A percentile compares a stretch with the other conserved stretches of the same genome.
Evolutionary conservation across 139 green algal genomes (phyloP).

Genomic region (Micractinium conductrix): DNA sequence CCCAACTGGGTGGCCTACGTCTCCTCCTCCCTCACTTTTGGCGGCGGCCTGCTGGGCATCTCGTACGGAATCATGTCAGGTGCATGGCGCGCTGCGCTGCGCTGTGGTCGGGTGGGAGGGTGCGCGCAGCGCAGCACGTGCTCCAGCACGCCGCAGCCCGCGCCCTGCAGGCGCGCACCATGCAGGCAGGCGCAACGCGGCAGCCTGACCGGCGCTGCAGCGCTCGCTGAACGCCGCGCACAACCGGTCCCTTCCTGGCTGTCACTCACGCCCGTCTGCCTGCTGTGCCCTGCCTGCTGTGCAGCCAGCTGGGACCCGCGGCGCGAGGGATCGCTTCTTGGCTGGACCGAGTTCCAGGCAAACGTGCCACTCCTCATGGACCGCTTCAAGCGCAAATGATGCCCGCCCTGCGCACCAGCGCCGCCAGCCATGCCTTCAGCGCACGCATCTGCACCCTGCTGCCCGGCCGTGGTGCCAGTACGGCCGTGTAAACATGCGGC

Average conservation of each 20-base stretch:
- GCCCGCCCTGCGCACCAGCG: background rate
- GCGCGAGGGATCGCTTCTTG: conserved; percentile 62
- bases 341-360: conserved; percentile 60
- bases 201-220: too few relatives aligned
- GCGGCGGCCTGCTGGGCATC: conserved; percentile 79
- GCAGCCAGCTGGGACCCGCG: conserved; percentile 69
- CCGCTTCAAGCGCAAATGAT: conserved; percentile 33
- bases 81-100: background rate
- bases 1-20: conserved; percentile 73
- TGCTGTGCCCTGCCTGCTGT: background rate
- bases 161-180: too few relatives aligned
- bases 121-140: too few relatives aligned
- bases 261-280: background rate
- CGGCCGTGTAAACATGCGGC: too few relatives aligned
- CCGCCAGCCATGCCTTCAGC: background rate
- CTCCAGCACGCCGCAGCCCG: too few relatives aligned
- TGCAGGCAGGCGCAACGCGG: too few relatives aligned
- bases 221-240: too few relatives aligned
- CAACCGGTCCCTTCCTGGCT: too few relatives aligned
- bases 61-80: conserved; percentile 77
- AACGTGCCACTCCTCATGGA: conserved; percentile 66
- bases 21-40: conserved; percentile 66
- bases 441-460: too few relatives aligned
- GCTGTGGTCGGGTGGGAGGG: background rate
- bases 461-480: too few relatives aligned